Evolutionary conservation across 208 protist species (phyloP).

Genomic region (Crithidia sp.): DNA sequence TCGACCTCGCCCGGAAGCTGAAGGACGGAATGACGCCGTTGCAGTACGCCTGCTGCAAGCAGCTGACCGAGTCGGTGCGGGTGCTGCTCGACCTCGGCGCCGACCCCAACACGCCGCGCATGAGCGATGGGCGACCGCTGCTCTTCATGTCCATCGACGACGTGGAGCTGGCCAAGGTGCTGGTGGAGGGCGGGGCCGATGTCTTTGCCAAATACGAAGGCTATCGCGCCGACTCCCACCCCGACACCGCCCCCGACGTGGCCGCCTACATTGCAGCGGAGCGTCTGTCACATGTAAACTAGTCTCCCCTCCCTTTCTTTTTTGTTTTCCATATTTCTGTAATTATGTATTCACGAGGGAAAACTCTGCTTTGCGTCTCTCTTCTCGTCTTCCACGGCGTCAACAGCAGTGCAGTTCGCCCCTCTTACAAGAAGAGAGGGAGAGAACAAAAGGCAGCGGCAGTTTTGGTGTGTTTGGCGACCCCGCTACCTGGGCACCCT

Average conservation of each 20-base stretch:
- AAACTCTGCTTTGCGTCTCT: too few relatives aligned
- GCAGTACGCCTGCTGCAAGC: slow-evolving; percentile 72
- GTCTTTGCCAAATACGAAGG: slow-evolving; percentile 75
- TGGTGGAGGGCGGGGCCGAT: slow-evolving; percentile 79
- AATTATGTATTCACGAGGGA: too few relatives aligned
- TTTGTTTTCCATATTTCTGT: slow-evolving; percentile 1
- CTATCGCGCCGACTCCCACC: slow-evolving; percentile 74
- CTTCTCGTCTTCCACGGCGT: too few relatives aligned
- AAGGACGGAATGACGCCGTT: slow-evolving; percentile 85
- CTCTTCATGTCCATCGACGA: slow-evolving; percentile 90
- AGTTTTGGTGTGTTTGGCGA: too few relatives aligned
- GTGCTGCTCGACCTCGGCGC: slow-evolving; percentile 77
- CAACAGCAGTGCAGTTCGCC: too few relatives aligned
- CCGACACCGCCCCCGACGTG: slow-evolving; percentile 77
- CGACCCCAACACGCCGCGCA: slow-evolving; percentile 66
- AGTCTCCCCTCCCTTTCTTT: background rate
- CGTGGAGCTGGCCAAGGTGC: slow-evolving; percentile 57
- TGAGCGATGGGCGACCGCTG: slow-evolving; percentile 72
- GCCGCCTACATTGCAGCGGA: slow-evolving; percentile 46
- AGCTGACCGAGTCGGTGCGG: slow-evolving; percentile 58
- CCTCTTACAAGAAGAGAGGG: too few relatives aligned
- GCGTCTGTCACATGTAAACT: slow-evolving; percentile 45
- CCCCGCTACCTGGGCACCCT: background rate
- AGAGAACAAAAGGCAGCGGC: too few relatives aligned
- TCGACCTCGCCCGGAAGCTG: slow-evolving; percentile 59